A percentile compares a stretch with the other conserved stretches of the same genome.
Evolutionary conservation across 768 basidiomycete genomes (phyloP).

Genomic region (Tulasnella sp.): DNA sequence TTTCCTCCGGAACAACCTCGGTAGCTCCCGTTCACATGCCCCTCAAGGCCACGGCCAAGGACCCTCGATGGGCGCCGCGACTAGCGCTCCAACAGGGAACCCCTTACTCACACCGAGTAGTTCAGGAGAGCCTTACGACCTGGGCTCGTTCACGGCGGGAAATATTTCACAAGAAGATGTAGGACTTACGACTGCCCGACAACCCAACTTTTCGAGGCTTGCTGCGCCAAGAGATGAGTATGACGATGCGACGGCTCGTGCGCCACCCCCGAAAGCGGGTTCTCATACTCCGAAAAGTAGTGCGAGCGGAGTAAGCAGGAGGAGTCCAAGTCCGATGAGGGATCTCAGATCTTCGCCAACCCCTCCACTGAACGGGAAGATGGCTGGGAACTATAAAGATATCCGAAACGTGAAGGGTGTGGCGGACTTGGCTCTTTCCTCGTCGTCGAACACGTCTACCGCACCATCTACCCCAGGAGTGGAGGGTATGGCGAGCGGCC

Average conservation of each 20-base stretch:
- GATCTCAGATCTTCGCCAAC: slow-evolving; percentile 5
- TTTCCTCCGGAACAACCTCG: slow-evolving; percentile 15
- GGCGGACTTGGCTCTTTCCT: not conserved
- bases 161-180: slow-evolving; percentile 12
- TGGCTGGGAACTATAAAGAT: slow-evolving; percentile 18
- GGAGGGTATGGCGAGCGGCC: slow-evolving; percentile 21
- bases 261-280: not conserved
- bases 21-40: slow-evolving; percentile 20
- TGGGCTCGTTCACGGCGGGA: slow-evolving; percentile 20
- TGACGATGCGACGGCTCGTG: slow-evolving; percentile 9
- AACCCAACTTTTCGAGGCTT: slow-evolving; percentile 38
- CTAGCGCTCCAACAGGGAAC: slow-evolving; percentile 17
- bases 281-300: slow-evolving; percentile 9
- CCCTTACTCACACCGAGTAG: slow-evolving; percentile 15
- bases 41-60: slow-evolving; percentile 22
- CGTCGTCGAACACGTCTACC: not conserved
- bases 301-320: not conserved
- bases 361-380: not conserved
- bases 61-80: slow-evolving; percentile 19
- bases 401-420: slow-evolving; percentile 22
- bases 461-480: not conserved
- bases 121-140: slow-evolving; percentile 16
- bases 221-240: not conserved
- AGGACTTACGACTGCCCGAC: slow-evolving; percentile 36
- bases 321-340: slow-evolving; percentile 4